phyloP scores from a whole-genome alignment of 257 asterid species.

The Agastache rugosa region DNA sequence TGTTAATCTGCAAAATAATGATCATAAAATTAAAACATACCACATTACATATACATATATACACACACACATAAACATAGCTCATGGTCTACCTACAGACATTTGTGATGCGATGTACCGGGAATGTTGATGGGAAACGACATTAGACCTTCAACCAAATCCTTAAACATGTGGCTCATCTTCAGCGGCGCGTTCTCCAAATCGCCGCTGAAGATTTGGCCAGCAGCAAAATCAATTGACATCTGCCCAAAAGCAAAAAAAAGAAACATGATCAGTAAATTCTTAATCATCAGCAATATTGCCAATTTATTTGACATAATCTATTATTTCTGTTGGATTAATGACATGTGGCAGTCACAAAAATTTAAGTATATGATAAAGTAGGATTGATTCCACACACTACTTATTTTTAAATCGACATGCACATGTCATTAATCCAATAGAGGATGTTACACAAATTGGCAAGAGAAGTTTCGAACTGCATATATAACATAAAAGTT shows the following conservation, averaged over 20 bases:
- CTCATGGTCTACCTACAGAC: conserved; percentile 55
- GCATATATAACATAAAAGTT: not conserved
- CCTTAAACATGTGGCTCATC: conserved; percentile 76
- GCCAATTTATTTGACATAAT: too few species aligned
- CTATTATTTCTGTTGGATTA: too few species aligned
- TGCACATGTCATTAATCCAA: too few species aligned
- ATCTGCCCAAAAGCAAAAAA: conserved; percentile 43
- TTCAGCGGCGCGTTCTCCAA: conserved; percentile 64
- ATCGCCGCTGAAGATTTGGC: conserved; percentile 72
- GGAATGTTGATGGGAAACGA: conserved; percentile 82
- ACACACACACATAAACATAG: too few species aligned
- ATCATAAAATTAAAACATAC: not conserved
- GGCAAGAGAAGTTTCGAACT: too few species aligned
- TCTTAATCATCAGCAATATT: too few species aligned
- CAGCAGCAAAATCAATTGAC: conserved; percentile 72
- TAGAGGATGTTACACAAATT: too few species aligned
- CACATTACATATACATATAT: too few species aligned
- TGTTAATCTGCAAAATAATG: conserved; percentile 48
- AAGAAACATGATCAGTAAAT: not conserved
- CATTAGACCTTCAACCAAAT: conserved; percentile 76
- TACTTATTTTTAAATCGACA: too few species aligned
- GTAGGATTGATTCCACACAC: too few species aligned
- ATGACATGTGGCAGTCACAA: too few species aligned
- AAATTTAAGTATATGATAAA: too few species aligned
- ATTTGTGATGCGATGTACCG: conserved; percentile 78